phyloP scores from a whole-genome alignment of 225 moss, liverwort and hornwort genomes.

The Straminergon stramineum region DNA sequence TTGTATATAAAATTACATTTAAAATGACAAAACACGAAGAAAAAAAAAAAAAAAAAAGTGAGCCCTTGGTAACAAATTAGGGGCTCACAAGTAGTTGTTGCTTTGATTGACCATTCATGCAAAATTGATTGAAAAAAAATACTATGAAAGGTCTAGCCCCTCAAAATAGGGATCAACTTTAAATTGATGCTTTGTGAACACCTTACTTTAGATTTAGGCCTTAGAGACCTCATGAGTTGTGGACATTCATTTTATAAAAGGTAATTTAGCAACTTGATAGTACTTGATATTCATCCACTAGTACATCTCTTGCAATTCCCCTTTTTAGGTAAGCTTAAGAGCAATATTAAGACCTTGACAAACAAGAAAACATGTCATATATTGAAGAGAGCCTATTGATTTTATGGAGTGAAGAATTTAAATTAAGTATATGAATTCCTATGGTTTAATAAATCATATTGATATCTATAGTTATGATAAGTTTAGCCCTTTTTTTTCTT shows the following conservation, averaged over 20 bases:
- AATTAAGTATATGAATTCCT: background rate
- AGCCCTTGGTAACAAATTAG: too few species aligned
- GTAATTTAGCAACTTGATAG: background rate
- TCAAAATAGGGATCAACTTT: too few species aligned
- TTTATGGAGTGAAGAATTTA: too few species aligned
- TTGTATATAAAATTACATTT: too few species aligned
- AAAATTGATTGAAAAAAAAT: background rate
- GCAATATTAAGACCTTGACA: rapidly evolving
- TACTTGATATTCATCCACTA: background rate
- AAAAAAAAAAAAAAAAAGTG: too few species aligned
- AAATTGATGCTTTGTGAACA: too few species aligned
- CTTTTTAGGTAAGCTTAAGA: background rate
- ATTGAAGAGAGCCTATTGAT: background rate
- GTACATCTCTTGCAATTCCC: background rate
- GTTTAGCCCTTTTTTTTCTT: background rate
- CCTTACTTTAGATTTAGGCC: background rate
- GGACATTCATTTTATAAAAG: background rate
- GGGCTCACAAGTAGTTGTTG: too few species aligned
- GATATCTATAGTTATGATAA: background rate
- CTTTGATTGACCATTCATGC: background rate
- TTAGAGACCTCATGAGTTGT: background rate
- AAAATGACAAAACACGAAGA: too few species aligned
- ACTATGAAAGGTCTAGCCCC: background rate
- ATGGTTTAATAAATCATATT: background rate
- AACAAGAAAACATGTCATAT: background rate